phyloP scores from a whole-genome alignment of 495 filamentous ascomycete species.

The Viridothelium virens region DNA sequence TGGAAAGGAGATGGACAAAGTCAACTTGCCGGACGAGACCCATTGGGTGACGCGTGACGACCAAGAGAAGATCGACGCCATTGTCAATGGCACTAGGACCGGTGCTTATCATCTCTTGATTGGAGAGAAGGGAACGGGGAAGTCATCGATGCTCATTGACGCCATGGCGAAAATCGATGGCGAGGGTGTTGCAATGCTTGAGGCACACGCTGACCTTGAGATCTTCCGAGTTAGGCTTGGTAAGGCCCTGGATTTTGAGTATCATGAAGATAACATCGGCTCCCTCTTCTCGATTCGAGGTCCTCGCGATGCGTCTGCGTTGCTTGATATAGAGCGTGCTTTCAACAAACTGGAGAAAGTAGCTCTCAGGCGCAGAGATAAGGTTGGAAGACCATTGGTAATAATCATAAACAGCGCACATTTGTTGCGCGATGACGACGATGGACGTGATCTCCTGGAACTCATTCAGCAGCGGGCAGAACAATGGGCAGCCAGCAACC shows the following conservation, averaged over 20 bases:
- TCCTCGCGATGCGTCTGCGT: conserved; percentile 78
- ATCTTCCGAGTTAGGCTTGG: conserved; percentile 89
- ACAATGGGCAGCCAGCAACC: conserved; percentile 82
- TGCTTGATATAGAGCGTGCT: conserved; percentile 90
- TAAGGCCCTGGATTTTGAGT: conserved; percentile 91
- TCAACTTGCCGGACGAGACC: conserved; percentile 42
- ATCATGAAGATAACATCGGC: conserved; percentile 86
- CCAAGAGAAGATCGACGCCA: conserved; percentile 67
- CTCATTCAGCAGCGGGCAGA: conserved; percentile 93
- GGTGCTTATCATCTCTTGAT: conserved; percentile 92
- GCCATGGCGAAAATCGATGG: conserved; percentile 88
- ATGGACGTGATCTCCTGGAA: conserved; percentile 84
- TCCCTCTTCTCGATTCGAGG: conserved; percentile 89
- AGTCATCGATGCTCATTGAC: conserved; percentile 89
- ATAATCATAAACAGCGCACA: conserved; percentile 90
- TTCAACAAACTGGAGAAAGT: conserved; percentile 98
- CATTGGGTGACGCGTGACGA: conserved; percentile 80
- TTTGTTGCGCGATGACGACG: conserved; percentile 80
- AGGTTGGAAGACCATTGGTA: conserved; percentile 60
- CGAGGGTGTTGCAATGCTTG: conserved; percentile 82
- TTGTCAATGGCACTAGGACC: conserved; percentile 57
- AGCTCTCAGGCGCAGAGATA: conserved; percentile 53
- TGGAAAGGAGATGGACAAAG: conserved; percentile 47
- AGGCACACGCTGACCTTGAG: conserved; percentile 89
- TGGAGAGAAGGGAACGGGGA: conserved; percentile 93